These are phyloP conservation scores for Candolleomyces aberdarensis DNA, from an alignment of 768 basidiomycete genomes.

Conservation along the genomic window DNA sequence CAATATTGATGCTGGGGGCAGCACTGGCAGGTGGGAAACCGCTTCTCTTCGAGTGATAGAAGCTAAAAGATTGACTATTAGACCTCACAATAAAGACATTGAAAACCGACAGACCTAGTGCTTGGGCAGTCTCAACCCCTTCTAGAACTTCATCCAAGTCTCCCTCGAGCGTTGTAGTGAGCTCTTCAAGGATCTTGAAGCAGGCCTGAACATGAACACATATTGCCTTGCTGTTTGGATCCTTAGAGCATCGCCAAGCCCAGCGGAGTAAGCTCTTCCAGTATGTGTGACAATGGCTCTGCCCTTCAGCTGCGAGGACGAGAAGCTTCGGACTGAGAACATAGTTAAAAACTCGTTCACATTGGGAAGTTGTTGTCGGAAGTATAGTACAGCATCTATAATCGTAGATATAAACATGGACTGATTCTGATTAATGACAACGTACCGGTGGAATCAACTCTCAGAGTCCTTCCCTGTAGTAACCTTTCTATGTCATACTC, in stretches of 20 bases:
- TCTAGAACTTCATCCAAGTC: background rate
- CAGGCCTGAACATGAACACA: background rate
- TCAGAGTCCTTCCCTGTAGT: background rate
- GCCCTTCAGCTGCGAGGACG: background rate
- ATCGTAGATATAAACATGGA: too few relatives aligned
- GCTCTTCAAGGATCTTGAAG: background rate
- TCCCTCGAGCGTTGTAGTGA: background rate
- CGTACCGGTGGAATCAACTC: background rate
- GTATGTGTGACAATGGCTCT: conserved; percentile 4
- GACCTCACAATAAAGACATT: background rate
- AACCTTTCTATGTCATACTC: background rate
- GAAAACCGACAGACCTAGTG: background rate
- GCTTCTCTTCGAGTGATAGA: background rate
- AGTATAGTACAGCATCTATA: background rate
- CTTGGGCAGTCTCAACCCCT: too few relatives aligned
- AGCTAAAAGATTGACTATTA: background rate
- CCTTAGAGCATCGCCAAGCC: conserved; percentile 1
- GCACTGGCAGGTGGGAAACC: conserved; percentile 12
- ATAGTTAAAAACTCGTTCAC: background rate
- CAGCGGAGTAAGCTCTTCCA: background rate
- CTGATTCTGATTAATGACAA: background rate
- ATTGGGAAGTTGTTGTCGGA: background rate
- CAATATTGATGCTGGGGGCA: conserved; percentile 10
- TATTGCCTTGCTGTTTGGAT: background rate
- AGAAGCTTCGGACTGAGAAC: background rate